A percentile compares a stretch with the other conserved stretches of the same genome.
phyloP scores from a whole-genome alignment of 306 rosid genomes.

The Cucumis cinereus region DNA sequence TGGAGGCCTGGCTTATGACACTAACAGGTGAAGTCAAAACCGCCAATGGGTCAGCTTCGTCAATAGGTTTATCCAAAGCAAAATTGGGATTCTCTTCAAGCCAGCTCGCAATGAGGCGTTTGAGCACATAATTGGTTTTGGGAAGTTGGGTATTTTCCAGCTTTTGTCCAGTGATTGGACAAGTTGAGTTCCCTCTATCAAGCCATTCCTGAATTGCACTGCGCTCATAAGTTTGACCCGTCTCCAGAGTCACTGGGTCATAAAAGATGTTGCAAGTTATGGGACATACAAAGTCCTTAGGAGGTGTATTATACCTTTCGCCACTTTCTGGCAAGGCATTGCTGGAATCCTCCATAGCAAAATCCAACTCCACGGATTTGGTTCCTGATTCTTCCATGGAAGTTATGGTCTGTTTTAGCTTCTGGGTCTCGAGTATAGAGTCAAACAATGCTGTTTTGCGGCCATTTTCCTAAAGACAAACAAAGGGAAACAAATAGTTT shows the following conservation, averaged over 20 bases:
- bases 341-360: conserved; percentile 33
- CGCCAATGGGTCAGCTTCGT: conserved; percentile 17
- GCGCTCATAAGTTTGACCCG: conserved; percentile 91
- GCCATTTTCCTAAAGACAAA: conserved; percentile 49
- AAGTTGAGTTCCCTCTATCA: conserved; percentile 59
- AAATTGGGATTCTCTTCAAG: conserved; percentile 45
- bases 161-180: conserved; percentile 86
- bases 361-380: conserved; percentile 6
- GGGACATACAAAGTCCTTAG: conserved; percentile 89
- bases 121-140: conserved; percentile 85
- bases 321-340: conserved; percentile 22
- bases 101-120: conserved; percentile 80
- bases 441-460: conserved; percentile 26
- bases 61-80: conserved; percentile 12
- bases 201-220: conserved; percentile 87
- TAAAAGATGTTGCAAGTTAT: conserved; percentile 75
- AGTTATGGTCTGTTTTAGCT: conserved; percentile 24
- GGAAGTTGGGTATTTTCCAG: conserved; percentile 66
- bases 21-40: conserved; percentile 54
- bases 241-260: conserved; percentile 94
- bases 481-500: conserved; percentile 7
- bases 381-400: conserved; percentile 27
- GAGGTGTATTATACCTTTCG: conserved; percentile 39
- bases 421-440: conserved; percentile 30
- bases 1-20: conserved; percentile 43